Conservation (phyloP, 2,329 filamentous ascomycete genomes). For the Venturia effusa region DNA sequence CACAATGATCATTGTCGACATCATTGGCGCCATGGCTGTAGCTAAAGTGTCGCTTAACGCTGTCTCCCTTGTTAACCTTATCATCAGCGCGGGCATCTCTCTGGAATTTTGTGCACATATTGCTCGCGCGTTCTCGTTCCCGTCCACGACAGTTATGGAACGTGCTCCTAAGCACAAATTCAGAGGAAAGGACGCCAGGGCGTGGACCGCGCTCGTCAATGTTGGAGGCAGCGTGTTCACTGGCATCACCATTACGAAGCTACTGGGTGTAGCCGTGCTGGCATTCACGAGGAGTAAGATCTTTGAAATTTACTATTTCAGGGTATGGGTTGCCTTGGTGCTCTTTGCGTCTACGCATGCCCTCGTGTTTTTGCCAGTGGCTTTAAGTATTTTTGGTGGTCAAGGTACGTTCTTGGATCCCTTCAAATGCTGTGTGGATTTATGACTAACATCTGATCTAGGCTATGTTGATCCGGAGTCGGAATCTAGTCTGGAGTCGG, state of each 20-base stretch:
- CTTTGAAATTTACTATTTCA: constrained; percentile 98
- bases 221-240: constrained; percentile 92
- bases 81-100: constrained; percentile 92
- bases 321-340: constrained; percentile 88
- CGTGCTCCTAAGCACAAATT: constrained; percentile 61
- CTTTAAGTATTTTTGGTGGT: constrained; percentile 75
- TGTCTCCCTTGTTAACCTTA: constrained; percentile 86
- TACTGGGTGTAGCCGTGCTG: constrained; percentile 81
- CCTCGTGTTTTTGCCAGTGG: constrained; percentile 82
- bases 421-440: background rate
- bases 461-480: constrained; percentile 80
- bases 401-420: constrained; percentile 43
- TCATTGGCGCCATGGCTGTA: constrained; percentile 89
- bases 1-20: constrained; percentile 85
- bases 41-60: constrained; percentile 86
- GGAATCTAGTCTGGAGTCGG: constrained; percentile 81
- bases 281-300: constrained; percentile 97
- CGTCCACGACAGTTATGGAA: constrained; percentile 71
- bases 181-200: constrained; percentile 67
- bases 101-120: constrained; percentile 98
- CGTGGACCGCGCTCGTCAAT: constrained; percentile 89
- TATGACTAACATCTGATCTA: constrained; percentile 19
- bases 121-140: constrained; percentile 91
- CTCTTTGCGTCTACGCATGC: constrained; percentile 82
- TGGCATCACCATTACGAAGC: constrained; percentile 91